phyloP scores from a whole-genome alignment of 768 basidiomycete genomes.

The Tulasnella sp. region DNA sequence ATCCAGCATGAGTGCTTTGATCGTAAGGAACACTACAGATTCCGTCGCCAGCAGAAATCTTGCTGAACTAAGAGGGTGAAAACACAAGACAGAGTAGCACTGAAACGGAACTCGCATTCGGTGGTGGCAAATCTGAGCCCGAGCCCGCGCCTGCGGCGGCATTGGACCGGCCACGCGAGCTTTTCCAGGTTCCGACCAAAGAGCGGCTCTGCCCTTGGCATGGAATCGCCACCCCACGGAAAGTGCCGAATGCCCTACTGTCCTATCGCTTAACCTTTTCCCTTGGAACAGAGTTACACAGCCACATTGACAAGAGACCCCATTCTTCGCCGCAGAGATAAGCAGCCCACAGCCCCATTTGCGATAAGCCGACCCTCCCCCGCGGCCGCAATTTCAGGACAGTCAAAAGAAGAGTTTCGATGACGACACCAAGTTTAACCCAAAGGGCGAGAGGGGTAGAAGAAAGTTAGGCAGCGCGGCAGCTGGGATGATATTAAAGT shows the following conservation, averaged over 20 bases:
- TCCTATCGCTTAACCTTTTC: constrained; percentile 1
- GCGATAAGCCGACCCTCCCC: neutral
- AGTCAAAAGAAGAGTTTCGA: neutral
- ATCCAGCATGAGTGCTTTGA: neutral
- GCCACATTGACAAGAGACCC: neutral
- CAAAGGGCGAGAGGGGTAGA: too few relatives aligned
- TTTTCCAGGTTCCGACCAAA: too few relatives aligned
- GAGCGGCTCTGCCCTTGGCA: neutral
- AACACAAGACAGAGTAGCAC: neutral
- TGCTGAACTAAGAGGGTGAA: neutral
- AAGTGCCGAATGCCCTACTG: neutral
- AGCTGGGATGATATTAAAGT: constrained; percentile 6
- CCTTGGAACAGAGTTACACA: neutral
- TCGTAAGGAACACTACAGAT: neutral
- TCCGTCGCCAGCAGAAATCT: neutral
- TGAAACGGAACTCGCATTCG: too few relatives aligned
- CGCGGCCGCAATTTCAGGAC: neutral
- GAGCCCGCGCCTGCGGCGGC: too few relatives aligned
- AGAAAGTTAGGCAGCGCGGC: neutral
- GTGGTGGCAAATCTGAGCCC: too few relatives aligned
- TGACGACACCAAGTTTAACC: too few relatives aligned
- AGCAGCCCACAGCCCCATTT: neutral
- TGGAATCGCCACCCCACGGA: neutral
- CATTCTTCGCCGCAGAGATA: neutral
- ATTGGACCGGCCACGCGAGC: too few relatives aligned